These are phyloP conservation scores for Escallonia herrerae DNA, from an alignment of 129 eudicot genomes.

Conservation along the genomic window DNA sequence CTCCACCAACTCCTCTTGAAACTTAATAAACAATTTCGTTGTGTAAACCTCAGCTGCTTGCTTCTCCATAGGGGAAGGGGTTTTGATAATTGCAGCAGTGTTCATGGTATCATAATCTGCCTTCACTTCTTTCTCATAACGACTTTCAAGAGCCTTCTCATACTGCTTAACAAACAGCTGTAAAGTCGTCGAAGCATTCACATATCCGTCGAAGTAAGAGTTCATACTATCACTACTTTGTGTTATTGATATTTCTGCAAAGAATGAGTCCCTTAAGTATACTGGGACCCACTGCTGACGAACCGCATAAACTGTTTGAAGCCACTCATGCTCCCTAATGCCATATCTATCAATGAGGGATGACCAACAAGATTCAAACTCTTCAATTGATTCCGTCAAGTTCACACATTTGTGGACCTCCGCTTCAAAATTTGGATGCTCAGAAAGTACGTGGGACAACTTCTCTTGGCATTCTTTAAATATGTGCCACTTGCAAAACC, in stretches of 20 bases:
- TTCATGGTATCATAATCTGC: conserved; percentile 41
- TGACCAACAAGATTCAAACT: conserved; percentile 34
- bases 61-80: conserved; percentile 47
- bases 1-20: conserved; percentile 38
- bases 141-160: conserved; percentile 33
- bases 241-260: conserved; percentile 26
- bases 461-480: conserved; percentile 32
- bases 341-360: conserved; percentile 24
- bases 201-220: conserved; percentile 39
- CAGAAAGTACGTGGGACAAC: conserved; percentile 17
- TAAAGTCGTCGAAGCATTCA: conserved; percentile 29
- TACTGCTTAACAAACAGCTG: conserved; percentile 23
- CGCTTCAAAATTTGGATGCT: conserved; percentile 29
- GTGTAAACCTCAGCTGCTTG: conserved; percentile 32
- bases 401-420: conserved; percentile 35
- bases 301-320: conserved; percentile 22
- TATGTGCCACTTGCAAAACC: conserved; percentile 34
- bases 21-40: conserved; percentile 23
- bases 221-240: conserved; percentile 34
- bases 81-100: conserved; percentile 24
- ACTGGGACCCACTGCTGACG: conserved; percentile 38
- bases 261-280: conserved; percentile 31
- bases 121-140: conserved; percentile 35
- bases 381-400: conserved; percentile 23
- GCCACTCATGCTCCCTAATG: conserved; percentile 26